Evolutionary conservation across 2,329 filamentous ascomycete species (phyloP).

Genomic region (Venturia nashicola): DNA sequence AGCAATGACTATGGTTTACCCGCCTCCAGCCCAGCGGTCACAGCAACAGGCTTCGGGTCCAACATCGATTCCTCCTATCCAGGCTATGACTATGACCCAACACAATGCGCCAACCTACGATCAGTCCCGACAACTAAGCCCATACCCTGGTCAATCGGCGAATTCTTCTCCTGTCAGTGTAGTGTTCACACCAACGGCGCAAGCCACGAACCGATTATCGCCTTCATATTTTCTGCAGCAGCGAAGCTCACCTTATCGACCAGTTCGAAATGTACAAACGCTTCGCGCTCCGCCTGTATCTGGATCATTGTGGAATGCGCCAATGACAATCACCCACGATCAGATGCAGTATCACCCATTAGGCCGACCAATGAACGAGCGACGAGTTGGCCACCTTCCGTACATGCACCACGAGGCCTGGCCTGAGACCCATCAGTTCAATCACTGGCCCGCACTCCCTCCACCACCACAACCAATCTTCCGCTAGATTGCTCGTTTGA

Average conservation of each 20-base stretch:
- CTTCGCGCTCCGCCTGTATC: conserved; percentile 68
- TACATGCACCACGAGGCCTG: conserved; percentile 28
- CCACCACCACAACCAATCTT: conserved; percentile 5
- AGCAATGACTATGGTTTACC: conserved; percentile 68
- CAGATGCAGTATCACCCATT: conserved; percentile 41
- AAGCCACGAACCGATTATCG: conserved; percentile 63
- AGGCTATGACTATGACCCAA: conserved; percentile 14
- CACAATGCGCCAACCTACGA: conserved; percentile 17
- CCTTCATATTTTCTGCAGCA: conserved; percentile 81
- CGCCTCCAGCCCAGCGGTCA: conserved; percentile 42
- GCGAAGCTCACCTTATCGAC: conserved; percentile 83
- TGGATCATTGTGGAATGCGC: conserved; percentile 53
- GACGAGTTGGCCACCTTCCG: conserved; percentile 28
- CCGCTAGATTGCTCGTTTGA: neutral
- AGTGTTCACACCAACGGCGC: conserved; percentile 38
- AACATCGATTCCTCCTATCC: conserved; percentile 15
- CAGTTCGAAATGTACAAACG: conserved; percentile 78
- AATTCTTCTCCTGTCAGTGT: conserved; percentile 59
- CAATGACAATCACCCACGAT: conserved; percentile 30
- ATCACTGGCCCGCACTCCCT: conserved; percentile 19
- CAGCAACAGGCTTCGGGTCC: conserved; percentile 27
- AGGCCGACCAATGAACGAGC: conserved; percentile 32
- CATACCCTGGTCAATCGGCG: conserved; percentile 37
- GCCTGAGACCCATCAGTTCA: conserved; percentile 25
- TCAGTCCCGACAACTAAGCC: conserved; percentile 38